Evolutionary conservation across 345 rosid species (phyloP).

Genomic region (Eutrema japonicum): DNA sequence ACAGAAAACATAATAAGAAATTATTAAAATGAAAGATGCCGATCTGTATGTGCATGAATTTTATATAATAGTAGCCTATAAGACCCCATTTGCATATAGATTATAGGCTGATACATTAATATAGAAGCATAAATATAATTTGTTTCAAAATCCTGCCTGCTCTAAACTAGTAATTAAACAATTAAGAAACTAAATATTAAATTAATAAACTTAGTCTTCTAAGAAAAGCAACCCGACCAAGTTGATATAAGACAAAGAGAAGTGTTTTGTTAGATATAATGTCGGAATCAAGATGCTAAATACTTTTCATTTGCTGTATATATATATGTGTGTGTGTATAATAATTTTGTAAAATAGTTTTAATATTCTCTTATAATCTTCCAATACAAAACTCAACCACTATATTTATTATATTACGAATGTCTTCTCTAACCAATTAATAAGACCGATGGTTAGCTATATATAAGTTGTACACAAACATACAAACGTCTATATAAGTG

Average conservation of each 20-base stretch:
- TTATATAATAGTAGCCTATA: slow-evolving; percentile 8
- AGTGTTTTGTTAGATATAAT: slow-evolving; percentile 29
- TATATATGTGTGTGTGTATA: neutral
- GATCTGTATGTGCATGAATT: slow-evolving; percentile 33
- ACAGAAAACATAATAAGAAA: neutral
- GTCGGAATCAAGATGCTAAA: slow-evolving; percentile 37
- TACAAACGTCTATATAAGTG: slow-evolving; percentile 30
- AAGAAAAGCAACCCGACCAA: slow-evolving; percentile 43
- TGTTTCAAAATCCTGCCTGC: slow-evolving; percentile 19
- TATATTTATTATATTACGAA: slow-evolving; percentile 7
- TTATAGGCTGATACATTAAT: slow-evolving; percentile 23
- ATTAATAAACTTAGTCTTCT: slow-evolving; percentile 29
- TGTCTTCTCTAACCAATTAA: slow-evolving; percentile 13
- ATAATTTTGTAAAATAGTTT: slow-evolving; percentile 11
- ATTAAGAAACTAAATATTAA: slow-evolving; percentile 13
- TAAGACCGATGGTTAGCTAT: slow-evolving; percentile 20
- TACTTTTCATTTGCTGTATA: slow-evolving; percentile 5
- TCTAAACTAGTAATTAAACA: slow-evolving; percentile 25
- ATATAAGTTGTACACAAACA: slow-evolving; percentile 23
- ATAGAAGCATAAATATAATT: slow-evolving; percentile 15
- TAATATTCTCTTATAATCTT: slow-evolving; percentile 12
- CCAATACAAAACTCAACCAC: slow-evolving; percentile 28
- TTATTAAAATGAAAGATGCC: slow-evolving; percentile 14
- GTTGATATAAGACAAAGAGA: slow-evolving; percentile 35
- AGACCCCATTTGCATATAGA: slow-evolving; percentile 30